A percentile compares a stretch with the other conserved stretches of the same genome.
These are phyloP conservation scores for Stephania cephalantha DNA, from an alignment of 164 flowering plant species.

Conservation along the genomic window DNA sequence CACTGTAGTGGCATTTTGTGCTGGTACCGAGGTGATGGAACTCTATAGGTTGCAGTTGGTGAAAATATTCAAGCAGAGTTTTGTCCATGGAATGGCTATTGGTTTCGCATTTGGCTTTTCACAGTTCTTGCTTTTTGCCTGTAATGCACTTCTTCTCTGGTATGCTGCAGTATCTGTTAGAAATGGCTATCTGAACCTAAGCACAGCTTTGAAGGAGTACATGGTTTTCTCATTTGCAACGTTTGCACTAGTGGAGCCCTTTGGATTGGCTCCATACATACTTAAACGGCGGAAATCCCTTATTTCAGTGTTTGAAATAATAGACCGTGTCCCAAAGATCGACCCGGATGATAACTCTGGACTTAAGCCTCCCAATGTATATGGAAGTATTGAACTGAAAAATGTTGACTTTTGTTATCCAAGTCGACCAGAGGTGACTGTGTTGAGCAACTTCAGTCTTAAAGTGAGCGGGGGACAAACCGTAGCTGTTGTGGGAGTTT, in stretches of 20 bases:
- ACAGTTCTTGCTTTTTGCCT: constrained; percentile 95
- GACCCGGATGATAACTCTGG: constrained; percentile 85
- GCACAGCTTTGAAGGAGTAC: constrained; percentile 85
- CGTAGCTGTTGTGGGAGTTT: constrained; percentile 91
- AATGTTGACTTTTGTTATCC: constrained; percentile 91
- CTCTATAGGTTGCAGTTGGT: constrained; percentile 71
- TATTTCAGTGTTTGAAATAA: constrained; percentile 84
- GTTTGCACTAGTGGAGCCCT: constrained; percentile 96
- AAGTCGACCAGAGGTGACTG: constrained; percentile 74
- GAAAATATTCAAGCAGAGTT: constrained; percentile 72
- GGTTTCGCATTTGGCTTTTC: constrained; percentile 94
- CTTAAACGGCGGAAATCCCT: constrained; percentile 83
- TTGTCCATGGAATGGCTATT: constrained; percentile 83
- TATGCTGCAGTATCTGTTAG: constrained; percentile 65
- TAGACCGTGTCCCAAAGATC: constrained; percentile 81
- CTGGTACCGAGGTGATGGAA: constrained; percentile 95
- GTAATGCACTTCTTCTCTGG: constrained; percentile 97
- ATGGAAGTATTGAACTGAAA: constrained; percentile 86
- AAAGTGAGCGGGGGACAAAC: constrained; percentile 96
- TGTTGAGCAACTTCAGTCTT: constrained; percentile 86
- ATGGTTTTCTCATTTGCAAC: constrained; percentile 97
- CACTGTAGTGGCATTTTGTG: constrained; percentile 96
- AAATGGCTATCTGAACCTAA: constrained; percentile 31
- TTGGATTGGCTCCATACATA: constrained; percentile 96
- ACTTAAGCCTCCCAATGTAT: constrained; percentile 81